Evolutionary conservation across 208 protist genomes (phyloP).

Genomic region (Trypanosoma melophagium): DNA sequence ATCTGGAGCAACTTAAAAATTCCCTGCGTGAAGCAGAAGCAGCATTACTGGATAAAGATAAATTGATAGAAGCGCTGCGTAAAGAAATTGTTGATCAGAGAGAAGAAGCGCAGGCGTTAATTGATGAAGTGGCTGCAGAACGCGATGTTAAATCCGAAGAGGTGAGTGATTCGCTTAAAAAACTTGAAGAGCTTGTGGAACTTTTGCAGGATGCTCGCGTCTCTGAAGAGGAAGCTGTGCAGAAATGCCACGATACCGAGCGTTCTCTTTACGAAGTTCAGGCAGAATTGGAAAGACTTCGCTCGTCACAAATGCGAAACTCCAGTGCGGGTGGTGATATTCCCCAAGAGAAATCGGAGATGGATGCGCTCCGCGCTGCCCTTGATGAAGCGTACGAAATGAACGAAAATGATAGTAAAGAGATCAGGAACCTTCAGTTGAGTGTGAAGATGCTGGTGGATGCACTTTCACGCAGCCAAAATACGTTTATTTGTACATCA

Average conservation of each 20-base stretch:
- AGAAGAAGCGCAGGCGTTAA: constrained; percentile 59
- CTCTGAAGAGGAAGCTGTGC: constrained; percentile 55
- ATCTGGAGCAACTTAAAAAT: constrained; percentile 40
- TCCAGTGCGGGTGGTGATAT: no score
- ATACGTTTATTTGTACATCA: constrained; percentile 7
- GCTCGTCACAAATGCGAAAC: no score
- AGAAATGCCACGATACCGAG: constrained; percentile 57
- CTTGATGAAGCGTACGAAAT: constrained; percentile 6
- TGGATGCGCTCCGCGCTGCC: neutral
- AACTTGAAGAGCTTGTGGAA: constrained; percentile 70
- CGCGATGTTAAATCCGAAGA: constrained; percentile 60
- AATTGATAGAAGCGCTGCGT: constrained; percentile 48
- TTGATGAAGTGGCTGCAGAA: constrained; percentile 53
- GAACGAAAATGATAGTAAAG: neutral
- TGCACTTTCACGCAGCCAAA: constrained; percentile 6
- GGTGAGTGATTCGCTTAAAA: constrained; percentile 68
- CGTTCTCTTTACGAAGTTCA: constrained; percentile 74
- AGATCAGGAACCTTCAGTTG: constrained; percentile 8
- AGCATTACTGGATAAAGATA: constrained; percentile 38
- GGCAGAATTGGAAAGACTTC: constrained; percentile 55
- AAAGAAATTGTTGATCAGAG: constrained; percentile 55
- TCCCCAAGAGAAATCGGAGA: neutral
- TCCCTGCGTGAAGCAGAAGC: constrained; percentile 40
- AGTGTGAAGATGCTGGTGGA: constrained; percentile 7
- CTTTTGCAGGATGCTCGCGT: constrained; percentile 78